Evolutionary conservation across 305 asterid genomes (phyloP).

Genomic region (Fraxinus paxiana): DNA sequence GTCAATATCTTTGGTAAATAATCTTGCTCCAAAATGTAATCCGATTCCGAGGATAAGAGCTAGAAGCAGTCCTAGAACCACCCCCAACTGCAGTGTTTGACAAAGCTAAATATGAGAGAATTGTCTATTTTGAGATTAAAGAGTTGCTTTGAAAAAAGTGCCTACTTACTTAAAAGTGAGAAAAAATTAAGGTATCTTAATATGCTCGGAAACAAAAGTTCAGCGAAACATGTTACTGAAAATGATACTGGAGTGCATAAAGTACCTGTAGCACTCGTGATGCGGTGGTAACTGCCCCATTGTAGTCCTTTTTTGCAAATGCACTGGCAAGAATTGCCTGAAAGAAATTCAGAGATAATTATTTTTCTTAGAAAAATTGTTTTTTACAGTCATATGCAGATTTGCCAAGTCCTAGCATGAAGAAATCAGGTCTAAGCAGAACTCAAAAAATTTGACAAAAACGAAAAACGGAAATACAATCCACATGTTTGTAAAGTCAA

Average conservation of each 20-base stretch:
- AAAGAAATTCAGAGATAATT: neutral
- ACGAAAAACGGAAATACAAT: neutral
- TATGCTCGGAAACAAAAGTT: neutral
- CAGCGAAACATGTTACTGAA: neutral
- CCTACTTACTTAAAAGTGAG: neutral
- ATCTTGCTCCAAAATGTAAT: conserved; percentile 56
- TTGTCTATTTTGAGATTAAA: neutral
- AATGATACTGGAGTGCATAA: neutral
- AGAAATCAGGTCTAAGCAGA: neutral
- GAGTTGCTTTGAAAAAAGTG: neutral
- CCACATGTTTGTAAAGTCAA: neutral
- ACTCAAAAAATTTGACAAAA: neutral
- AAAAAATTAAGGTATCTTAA: neutral
- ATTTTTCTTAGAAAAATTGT: neutral
- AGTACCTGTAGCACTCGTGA: conserved; percentile 66
- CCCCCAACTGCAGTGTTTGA: conserved; percentile 50
- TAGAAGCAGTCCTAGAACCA: conserved; percentile 56
- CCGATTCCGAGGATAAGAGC: conserved; percentile 56
- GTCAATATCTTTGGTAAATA: conserved; percentile 50
- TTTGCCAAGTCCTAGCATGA: neutral
- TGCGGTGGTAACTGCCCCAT: conserved; percentile 45
- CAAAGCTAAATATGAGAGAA: neutral
- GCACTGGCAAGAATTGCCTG: conserved; percentile 81
- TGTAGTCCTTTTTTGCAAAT: conserved; percentile 59
- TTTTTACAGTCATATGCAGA: neutral